Conservation (phyloP, 1,284 basidiomycete species). For the Irpex sp. region DNA sequence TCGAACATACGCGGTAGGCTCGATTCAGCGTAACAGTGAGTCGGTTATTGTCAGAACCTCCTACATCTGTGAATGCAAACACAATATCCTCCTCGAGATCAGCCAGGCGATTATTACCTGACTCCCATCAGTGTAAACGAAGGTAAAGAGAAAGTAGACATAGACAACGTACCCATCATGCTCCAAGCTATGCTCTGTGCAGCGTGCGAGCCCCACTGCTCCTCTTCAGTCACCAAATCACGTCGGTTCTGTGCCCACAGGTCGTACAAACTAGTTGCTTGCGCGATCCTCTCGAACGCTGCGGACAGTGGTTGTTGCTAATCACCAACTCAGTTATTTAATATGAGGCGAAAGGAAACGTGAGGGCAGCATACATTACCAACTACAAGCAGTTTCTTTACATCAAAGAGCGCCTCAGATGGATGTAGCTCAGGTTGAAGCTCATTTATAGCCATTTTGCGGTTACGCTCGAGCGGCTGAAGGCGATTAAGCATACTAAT, state of each 20-base stretch:
- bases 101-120: constrained; percentile 68
- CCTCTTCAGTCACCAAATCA: constrained; percentile 44
- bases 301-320: constrained; percentile 73
- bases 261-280: constrained; percentile 68
- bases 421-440: constrained; percentile 76
- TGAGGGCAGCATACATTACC: constrained; percentile 37
- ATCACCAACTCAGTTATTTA: neutral
- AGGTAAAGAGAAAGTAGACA: neutral
- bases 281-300: constrained; percentile 62
- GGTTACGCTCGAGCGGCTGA: constrained; percentile 42
- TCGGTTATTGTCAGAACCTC: constrained; percentile 56
- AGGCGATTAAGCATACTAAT: constrained; percentile 67
- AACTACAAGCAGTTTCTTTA: constrained; percentile 58
- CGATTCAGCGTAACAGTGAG: constrained; percentile 59
- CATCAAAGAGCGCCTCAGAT: constrained; percentile 70
- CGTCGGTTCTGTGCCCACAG: constrained; percentile 60
- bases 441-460: constrained; percentile 58
- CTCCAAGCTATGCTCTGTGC: constrained; percentile 73
- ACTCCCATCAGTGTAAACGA: neutral
- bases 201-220: constrained; percentile 68
- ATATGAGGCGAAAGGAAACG: neutral
- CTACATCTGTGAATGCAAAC: constrained; percentile 57
- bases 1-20: constrained; percentile 51
- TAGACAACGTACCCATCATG: constrained; percentile 47
- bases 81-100: constrained; percentile 67